Evolutionary conservation across 108 stramenopile genomes (phyloP).

Genomic region (Cyclotella choctawhatcheeana): DNA sequence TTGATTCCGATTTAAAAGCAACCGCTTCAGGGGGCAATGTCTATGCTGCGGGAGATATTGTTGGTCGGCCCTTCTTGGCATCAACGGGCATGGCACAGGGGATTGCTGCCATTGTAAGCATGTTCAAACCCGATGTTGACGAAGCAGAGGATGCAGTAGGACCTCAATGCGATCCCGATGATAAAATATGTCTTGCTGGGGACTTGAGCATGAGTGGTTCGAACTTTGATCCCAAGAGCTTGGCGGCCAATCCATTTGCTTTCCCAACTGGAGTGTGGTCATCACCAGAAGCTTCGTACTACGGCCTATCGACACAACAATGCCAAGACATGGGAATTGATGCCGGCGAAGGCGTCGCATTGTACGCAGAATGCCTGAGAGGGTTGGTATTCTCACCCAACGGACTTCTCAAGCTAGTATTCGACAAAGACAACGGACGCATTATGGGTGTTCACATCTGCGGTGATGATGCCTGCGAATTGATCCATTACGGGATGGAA

Average conservation of each 20-base stretch:
- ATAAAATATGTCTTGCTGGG: conserved; percentile 40
- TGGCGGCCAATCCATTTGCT: conserved; percentile 86
- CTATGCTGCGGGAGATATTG: conserved; percentile 85
- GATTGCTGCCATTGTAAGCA: conserved; percentile 58
- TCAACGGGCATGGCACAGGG: conserved; percentile 85
- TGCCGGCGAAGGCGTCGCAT: conserved; percentile 77
- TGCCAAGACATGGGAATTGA: conserved; percentile 72
- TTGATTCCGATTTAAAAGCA: conserved; percentile 59
- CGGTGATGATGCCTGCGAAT: conserved; percentile 85
- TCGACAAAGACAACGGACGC: conserved; percentile 66
- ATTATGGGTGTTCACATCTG: conserved; percentile 86
- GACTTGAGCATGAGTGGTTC: conserved; percentile 51
- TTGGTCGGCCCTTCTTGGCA: conserved; percentile 82
- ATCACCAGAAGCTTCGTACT: conserved; percentile 80
- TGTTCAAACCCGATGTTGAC: conserved; percentile 46
- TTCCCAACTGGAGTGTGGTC: conserved; percentile 86
- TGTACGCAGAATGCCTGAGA: conserved; percentile 83
- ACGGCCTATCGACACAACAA: conserved; percentile 68
- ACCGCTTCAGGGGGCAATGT: conserved; percentile 63
- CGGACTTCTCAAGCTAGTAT: conserved; percentile 83
- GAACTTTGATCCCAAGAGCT: conserved; percentile 73
- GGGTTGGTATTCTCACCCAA: conserved; percentile 84
- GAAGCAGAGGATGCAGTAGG: neutral
- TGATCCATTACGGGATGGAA: conserved; percentile 90
- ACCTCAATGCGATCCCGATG: conserved; percentile 22